These are phyloP conservation scores for Pleurotus eryngii DNA, from an alignment of 768 basidiomycete genomes.

Conservation along the genomic window DNA sequence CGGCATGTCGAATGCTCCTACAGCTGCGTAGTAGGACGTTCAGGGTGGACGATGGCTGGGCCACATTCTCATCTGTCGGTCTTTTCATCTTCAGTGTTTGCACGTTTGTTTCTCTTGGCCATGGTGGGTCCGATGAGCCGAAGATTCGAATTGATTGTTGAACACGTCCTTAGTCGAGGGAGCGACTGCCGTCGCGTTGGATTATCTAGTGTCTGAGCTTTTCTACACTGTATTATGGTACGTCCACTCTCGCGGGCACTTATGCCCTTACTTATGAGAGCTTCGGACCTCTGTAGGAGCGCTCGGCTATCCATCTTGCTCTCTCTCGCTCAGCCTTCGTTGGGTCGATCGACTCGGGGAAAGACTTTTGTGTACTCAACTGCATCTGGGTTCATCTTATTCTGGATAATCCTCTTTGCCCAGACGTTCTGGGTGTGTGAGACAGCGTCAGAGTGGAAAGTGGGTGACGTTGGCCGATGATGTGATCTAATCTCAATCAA, in stretches of 20 bases:
- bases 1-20: slow-evolving; percentile 16
- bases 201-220: slow-evolving; percentile 17
- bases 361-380: too few relatives aligned
- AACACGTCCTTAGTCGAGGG: slow-evolving; percentile 10
- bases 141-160: too few relatives aligned
- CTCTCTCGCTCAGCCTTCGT: slow-evolving; percentile 38
- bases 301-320: slow-evolving; percentile 38
- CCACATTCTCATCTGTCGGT: slow-evolving; percentile 15
- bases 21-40: slow-evolving; percentile 15
- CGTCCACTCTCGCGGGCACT: neutral
- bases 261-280: neutral
- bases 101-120: slow-evolving; percentile 19
- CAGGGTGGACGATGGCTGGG: slow-evolving; percentile 22
- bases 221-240: slow-evolving; percentile 23
- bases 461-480: neutral
- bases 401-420: slow-evolving; percentile 29
- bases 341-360: slow-evolving; percentile 9
- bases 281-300: slow-evolving; percentile 17
- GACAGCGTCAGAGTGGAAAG: slow-evolving; percentile 20
- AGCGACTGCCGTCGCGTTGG: slow-evolving; percentile 13
- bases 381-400: slow-evolving; percentile 17
- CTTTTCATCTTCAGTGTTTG: slow-evolving; percentile 17
- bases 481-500: slow-evolving; percentile 6
- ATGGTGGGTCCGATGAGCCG: slow-evolving; percentile 12
- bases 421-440: slow-evolving; percentile 34